Conservation (phyloP, 1,284 basidiomycete genomes). For the Austropuccinia psidii region DNA sequence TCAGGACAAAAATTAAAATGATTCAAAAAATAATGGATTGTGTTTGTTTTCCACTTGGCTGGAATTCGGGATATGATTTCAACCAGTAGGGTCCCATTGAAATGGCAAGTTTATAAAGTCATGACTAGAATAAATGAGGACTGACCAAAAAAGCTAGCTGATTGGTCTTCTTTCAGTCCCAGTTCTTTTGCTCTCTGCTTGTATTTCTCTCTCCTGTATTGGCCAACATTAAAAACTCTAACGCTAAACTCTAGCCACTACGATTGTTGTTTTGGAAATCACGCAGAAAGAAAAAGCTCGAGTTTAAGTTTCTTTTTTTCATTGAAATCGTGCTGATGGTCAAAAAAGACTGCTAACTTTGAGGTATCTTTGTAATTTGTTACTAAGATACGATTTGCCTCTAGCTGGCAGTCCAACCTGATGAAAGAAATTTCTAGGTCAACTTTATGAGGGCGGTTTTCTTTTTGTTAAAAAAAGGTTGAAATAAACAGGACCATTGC, state of each 20-base stretch:
- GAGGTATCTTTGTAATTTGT: slow-evolving; percentile 34
- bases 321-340: background rate
- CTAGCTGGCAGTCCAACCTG: slow-evolving; percentile 72
- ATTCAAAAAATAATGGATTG: too few relatives aligned
- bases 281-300: background rate
- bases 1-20: background rate
- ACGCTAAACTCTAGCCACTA: slow-evolving; percentile 99
- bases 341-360: background rate
- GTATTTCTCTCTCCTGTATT: slow-evolving; percentile 80
- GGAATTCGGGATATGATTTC: too few relatives aligned
- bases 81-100: too few relatives aligned
- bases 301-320: background rate
- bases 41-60: too few relatives aligned
- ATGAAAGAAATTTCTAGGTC: background rate
- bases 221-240: slow-evolving; percentile 95
- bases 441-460: background rate
- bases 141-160: slow-evolving; percentile 71
- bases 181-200: slow-evolving; percentile 55
- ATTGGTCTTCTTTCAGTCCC: slow-evolving; percentile 81
- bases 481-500: slow-evolving; percentile 66
- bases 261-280: background rate
- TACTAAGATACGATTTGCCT: slow-evolving; percentile 71
- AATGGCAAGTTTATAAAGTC: too few relatives aligned
- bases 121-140: background rate
- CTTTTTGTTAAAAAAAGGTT: slow-evolving; percentile 41